Conservation (phyloP, 192 early-diverging fungal genomes). For the Coemansia sp. region DNA sequence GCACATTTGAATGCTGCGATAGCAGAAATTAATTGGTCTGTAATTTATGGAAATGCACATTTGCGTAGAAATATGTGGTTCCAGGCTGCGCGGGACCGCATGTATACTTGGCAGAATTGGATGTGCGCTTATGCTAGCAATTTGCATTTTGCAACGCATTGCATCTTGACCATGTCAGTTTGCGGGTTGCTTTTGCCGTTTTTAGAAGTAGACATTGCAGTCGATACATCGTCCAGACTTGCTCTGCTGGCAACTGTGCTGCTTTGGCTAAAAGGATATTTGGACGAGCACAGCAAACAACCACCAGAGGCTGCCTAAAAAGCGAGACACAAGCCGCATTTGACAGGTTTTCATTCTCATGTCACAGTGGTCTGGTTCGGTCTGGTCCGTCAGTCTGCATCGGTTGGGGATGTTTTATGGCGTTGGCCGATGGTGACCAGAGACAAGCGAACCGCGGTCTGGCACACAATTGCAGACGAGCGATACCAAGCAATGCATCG, state of each 20-base stretch:
- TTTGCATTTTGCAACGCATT: too few relatives aligned
- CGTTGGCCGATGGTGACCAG: background rate
- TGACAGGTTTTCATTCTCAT: background rate
- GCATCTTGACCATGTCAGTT: background rate
- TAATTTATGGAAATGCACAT: background rate
- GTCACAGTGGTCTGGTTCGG: background rate
- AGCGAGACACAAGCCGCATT: background rate
- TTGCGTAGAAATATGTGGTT: background rate
- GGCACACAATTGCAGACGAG: background rate
- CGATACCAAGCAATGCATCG: background rate
- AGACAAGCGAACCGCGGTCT: background rate
- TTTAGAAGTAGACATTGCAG: background rate
- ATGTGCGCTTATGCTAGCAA: too few relatives aligned
- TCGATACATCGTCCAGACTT: background rate
- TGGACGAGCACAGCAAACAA: background rate
- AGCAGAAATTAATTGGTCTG: background rate
- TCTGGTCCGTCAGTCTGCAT: background rate
- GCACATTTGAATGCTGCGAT: background rate
- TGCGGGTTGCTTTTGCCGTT: constrained; percentile 2
- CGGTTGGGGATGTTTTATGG: background rate
- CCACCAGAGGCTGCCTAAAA: background rate
- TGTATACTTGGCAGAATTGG: too few relatives aligned
- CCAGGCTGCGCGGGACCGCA: background rate
- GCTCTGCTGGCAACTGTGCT: background rate
- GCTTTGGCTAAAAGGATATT: background rate